These are phyloP conservation scores for Guyanaporus albipodus DNA, from an alignment of 768 basidiomycete species.

Conservation along the genomic window DNA sequence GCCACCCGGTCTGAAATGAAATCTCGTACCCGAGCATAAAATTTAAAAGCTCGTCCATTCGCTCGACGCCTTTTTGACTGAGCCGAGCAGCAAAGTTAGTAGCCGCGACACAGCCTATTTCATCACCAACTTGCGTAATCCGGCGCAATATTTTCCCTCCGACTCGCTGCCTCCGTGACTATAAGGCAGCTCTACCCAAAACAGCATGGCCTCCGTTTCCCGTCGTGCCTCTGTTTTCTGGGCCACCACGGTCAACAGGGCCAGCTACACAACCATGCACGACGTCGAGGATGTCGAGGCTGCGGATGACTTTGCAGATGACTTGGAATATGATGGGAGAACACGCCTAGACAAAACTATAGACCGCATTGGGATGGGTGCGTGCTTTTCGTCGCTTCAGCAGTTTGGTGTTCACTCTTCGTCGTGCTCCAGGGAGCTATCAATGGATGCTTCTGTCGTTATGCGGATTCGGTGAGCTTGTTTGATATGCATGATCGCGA, in stretches of 20 bases:
- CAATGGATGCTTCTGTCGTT: slow-evolving; percentile 80
- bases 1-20: slow-evolving; percentile 3
- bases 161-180: background rate
- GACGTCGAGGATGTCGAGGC: slow-evolving; percentile 31
- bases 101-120: too few relatives aligned
- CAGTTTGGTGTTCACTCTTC: background rate
- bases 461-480: slow-evolving; percentile 79
- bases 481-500: background rate
- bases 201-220: slow-evolving; percentile 38
- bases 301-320: slow-evolving; percentile 23
- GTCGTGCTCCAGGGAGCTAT: slow-evolving; percentile 50
- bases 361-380: slow-evolving; percentile 87
- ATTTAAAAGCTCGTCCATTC: too few relatives aligned
- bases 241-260: slow-evolving; percentile 31
- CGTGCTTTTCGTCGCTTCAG: slow-evolving; percentile 9
- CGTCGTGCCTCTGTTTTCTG: slow-evolving; percentile 51
- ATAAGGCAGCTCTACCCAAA: background rate
- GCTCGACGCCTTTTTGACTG: too few relatives aligned
- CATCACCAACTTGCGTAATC: slow-evolving; percentile 13
- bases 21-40: background rate
- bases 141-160: slow-evolving; percentile 1
- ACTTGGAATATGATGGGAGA: slow-evolving; percentile 37
- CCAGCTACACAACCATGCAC: slow-evolving; percentile 40
- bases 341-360: slow-evolving; percentile 81
- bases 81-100: too few relatives aligned